Evolutionary conservation across 1,284 basidiomycete genomes (phyloP), one percentile per base, ranked within the genome.

Genomic region (Melampsora larici-populina): DNA sequence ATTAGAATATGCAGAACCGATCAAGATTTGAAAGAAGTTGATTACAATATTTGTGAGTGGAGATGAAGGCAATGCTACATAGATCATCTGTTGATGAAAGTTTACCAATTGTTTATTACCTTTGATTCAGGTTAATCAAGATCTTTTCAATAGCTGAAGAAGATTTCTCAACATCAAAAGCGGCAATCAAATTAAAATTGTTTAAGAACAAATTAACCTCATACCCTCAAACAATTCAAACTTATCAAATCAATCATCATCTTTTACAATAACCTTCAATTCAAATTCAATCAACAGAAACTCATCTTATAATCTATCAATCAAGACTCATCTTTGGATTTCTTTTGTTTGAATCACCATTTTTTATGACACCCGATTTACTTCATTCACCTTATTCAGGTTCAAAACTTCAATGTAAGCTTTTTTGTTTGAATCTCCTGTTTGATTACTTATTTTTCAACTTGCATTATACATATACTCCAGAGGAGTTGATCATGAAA

Each of bases 1-100:
- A 48, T 33, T 77, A 15, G 74, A 77, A 21, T 77, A 69, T 49
- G 65, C 74, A 13, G 1, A 64, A 11, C 51, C 74, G 24, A 46
- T 77, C n/a, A 63, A 49, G 24, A n/a, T 77, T 15, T 49, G 43
- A 18, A 46, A 43, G 1, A 40, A 64, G 2, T 9, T 46, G 18
- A 48, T 69, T 21, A 40, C 40, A 21, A 29, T 62, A 36, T 77
- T 77, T 55, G 70, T 77, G 74, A 69, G 51, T 26, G 63, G 17
- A 24, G 55, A 29, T 58, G 63, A 64, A 36, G 74, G 74, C 24
- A n/a, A 70, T 26, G 74, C 66, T 77, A 77, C 26, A 31, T 66
- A 9, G 36, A 77, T 36, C 51, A 58, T 26, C 63, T 77, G 55
- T 29, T 21, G 26, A 9, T 65, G 36, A 9, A 36, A 36, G 36